Conservation (phyloP, 148 eudicot genomes). For the Vaccinium myrtillus region DNA sequence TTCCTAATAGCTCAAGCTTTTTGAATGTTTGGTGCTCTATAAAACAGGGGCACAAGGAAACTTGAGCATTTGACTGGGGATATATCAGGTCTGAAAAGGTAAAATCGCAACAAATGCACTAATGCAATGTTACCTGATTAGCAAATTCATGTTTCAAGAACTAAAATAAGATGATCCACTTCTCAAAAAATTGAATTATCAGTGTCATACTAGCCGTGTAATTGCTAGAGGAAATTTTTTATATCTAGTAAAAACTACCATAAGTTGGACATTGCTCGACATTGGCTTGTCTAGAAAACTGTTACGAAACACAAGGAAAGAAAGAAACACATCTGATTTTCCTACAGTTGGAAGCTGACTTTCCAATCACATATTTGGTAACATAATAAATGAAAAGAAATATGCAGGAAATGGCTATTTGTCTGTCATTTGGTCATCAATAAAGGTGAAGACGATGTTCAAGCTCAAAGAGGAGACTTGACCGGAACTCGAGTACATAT, state of each 20-base stretch:
- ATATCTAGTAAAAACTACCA: background rate
- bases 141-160: background rate
- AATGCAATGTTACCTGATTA: background rate
- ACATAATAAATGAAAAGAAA: background rate
- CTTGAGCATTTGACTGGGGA: background rate
- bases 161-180: constrained; percentile 3
- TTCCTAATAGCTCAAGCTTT: background rate
- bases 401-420: background rate
- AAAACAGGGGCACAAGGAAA: background rate
- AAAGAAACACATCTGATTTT: background rate
- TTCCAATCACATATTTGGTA: background rate
- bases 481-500: background rate
- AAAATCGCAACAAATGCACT: background rate
- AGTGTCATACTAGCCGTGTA: background rate
- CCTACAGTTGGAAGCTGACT: constrained; percentile 1
- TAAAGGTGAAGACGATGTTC: background rate
- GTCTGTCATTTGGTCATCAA: background rate
- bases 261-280: background rate
- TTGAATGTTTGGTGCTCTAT: background rate
- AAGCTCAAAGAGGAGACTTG: constrained; percentile 4
- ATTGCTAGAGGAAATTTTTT: background rate
- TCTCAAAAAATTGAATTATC: background rate
- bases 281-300: background rate
- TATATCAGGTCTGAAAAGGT: background rate
- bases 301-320: background rate